These are phyloP conservation scores for Flaveria bidentis DNA, from an alignment of 129 eudicot genomes.

Conservation along the genomic window DNA sequence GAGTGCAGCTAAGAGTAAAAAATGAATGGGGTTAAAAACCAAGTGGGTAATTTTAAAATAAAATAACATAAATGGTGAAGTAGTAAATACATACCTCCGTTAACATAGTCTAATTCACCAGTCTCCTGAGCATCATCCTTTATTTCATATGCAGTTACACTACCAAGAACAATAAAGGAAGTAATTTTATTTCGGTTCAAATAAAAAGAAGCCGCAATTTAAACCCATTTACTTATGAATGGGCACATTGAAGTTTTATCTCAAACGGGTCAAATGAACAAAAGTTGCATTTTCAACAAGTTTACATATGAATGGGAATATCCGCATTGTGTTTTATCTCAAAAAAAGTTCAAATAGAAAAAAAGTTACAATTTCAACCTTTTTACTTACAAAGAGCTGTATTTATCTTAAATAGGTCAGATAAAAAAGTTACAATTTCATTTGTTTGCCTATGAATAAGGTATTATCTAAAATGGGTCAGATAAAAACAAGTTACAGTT, in stretches of 20 bases:
- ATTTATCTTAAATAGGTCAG: not conserved
- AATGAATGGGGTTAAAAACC: not conserved
- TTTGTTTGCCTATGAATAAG: not conserved
- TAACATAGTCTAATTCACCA: slow-evolving; percentile 92
- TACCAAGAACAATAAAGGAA: slow-evolving; percentile 26
- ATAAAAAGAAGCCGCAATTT: not conserved
- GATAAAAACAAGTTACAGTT: not conserved
- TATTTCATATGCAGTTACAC: slow-evolving; percentile 83
- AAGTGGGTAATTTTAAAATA: not conserved
- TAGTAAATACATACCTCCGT: slow-evolving; percentile 59
- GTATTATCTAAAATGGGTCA: not conserved
- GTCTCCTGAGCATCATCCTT: slow-evolving; percentile 61
- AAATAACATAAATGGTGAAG: not conserved
- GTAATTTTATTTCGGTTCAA: not conserved
- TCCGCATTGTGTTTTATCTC: not conserved
- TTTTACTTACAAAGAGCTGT: not conserved
- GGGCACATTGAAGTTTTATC: not conserved
- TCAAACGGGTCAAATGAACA: not conserved
- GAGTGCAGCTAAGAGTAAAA: slow-evolving; percentile 63
- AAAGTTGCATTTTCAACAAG: not conserved
- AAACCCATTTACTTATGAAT: not conserved
- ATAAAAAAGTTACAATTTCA: not conserved
- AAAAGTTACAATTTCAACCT: not conserved
- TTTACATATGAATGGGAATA: not conserved
- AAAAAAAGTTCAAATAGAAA: not conserved